A percentile compares a stretch with the other conserved stretches of the same genome.
These are phyloP conservation scores for Mucor irregularis DNA, from an alignment of 371 early-diverging fungal genomes.

Conservation along the genomic window DNA sequence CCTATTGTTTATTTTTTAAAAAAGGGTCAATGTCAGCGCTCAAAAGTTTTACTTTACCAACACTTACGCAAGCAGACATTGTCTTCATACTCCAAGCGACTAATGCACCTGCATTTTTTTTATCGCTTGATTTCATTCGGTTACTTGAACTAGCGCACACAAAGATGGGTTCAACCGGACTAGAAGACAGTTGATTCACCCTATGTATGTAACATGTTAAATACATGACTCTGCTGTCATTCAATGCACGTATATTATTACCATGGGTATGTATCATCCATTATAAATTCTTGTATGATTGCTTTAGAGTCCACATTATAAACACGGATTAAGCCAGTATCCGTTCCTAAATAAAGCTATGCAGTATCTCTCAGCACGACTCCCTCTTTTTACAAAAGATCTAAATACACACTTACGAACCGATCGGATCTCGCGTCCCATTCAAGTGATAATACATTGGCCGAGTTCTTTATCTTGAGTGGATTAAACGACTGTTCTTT, in stretches of 20 bases:
- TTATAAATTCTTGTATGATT: constrained; percentile 60
- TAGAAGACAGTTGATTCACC: constrained; percentile 56
- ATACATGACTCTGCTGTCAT: too few species aligned
- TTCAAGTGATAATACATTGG: constrained; percentile 56
- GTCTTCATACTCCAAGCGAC: constrained; percentile 65
- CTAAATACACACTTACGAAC: constrained; percentile 48
- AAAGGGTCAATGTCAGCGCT: too few species aligned
- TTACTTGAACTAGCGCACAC: constrained; percentile 52
- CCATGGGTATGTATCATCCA: constrained; percentile 56
- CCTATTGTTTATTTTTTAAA: too few species aligned
- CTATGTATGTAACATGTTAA: constrained; percentile 33
- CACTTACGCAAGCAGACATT: constrained; percentile 56
- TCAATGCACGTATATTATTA: constrained; percentile 11
- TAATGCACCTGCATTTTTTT: constrained; percentile 38
- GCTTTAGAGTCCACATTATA: constrained; percentile 62
- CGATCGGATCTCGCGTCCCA: constrained; percentile 65
- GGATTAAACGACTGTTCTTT: constrained; percentile 50
- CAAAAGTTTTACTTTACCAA: too few species aligned
- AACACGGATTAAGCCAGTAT: constrained; percentile 53
- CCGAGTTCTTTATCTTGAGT: constrained; percentile 49
- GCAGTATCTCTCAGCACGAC: too few species aligned
- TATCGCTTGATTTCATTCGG: constrained; percentile 17
- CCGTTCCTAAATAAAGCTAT: constrained; percentile 62
- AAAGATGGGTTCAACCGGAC: constrained; percentile 60
- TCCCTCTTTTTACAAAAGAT: too few species aligned